phyloP scores from a whole-genome alignment of 495 filamentous ascomycete species.

The Immersiella caudata region DNA sequence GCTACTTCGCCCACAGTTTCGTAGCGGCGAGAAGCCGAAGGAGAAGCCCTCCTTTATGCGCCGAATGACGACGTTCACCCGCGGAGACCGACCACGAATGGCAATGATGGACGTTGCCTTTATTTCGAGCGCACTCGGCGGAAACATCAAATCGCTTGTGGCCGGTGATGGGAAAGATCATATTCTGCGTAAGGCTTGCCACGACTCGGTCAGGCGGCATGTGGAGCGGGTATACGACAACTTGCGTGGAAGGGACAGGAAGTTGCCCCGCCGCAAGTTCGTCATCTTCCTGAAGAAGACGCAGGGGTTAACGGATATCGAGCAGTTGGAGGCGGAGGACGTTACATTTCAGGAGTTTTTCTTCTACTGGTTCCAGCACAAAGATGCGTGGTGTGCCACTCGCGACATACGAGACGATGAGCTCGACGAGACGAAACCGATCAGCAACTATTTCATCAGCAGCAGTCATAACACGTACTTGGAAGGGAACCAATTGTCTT shows the following conservation, averaged over 20 bases:
- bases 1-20: conserved; percentile 21
- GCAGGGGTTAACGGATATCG: conserved; percentile 39
- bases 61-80: conserved; percentile 35
- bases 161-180: conserved; percentile 12
- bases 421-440: conserved; percentile 53
- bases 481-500: conserved; percentile 83
- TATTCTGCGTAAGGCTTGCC: conserved; percentile 16
- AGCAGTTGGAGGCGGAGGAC: conserved; percentile 31
- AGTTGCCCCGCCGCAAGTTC: conserved; percentile 40
- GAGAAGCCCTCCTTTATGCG: conserved; percentile 34
- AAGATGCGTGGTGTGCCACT: conserved; percentile 40
- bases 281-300: conserved; percentile 40
- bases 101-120: conserved; percentile 28
- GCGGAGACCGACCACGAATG: conserved; percentile 25
- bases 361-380: conserved; percentile 41
- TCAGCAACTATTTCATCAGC: conserved; percentile 89
- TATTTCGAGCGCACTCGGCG: conserved; percentile 26
- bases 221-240: conserved; percentile 40
- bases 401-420: conserved; percentile 29
- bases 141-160: conserved; percentile 22
- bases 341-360: conserved; percentile 50
- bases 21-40: conserved; percentile 23
- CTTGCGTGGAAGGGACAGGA: conserved; percentile 30
- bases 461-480: conserved; percentile 87
- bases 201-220: conserved; percentile 41